phyloP scores from a whole-genome alignment of 2,329 filamentous ascomycete genomes.

The Scopulariopsis brevicaulis region DNA sequence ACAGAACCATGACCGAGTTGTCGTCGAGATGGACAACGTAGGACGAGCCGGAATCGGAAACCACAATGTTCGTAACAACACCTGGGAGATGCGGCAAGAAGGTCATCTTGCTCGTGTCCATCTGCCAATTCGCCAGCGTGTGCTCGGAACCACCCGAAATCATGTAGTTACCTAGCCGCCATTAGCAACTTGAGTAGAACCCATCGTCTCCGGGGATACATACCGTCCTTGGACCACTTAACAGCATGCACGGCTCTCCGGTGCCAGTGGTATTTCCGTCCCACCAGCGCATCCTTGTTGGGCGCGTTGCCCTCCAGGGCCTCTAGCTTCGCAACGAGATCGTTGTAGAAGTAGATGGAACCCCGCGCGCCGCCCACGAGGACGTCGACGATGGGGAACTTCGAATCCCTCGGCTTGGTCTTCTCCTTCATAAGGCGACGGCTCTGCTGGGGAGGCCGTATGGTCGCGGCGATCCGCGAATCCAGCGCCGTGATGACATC shows the following conservation, averaged over 20 bases:
- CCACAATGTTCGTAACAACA: slow-evolving; percentile 70
- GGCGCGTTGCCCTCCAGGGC: slow-evolving; percentile 23
- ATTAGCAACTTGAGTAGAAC: neutral
- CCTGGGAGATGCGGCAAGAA: slow-evolving; percentile 85
- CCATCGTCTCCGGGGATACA: slow-evolving; percentile 3
- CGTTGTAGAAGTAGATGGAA: slow-evolving; percentile 69
- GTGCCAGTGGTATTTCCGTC: slow-evolving; percentile 82
- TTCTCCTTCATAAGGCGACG: slow-evolving; percentile 9
- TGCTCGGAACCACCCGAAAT: slow-evolving; percentile 89
- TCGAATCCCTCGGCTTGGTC: slow-evolving; percentile 7
- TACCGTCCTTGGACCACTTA: slow-evolving; percentile 90
- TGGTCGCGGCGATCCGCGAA: slow-evolving; percentile 29
- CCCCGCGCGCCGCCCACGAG: slow-evolving; percentile 69
- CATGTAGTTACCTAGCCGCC: slow-evolving; percentile 68
- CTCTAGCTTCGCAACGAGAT: slow-evolving; percentile 52
- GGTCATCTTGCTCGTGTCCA: slow-evolving; percentile 74
- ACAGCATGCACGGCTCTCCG: slow-evolving; percentile 69
- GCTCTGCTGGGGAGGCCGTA: slow-evolving; percentile 10
- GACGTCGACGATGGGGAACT: slow-evolving; percentile 48
- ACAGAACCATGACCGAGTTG: slow-evolving; percentile 84
- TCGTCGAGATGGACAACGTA: slow-evolving; percentile 83
- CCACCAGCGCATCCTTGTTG: slow-evolving; percentile 37
- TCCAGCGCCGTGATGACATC: slow-evolving; percentile 60
- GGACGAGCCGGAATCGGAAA: slow-evolving; percentile 68
- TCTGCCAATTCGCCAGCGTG: slow-evolving; percentile 83